phyloP scores from a whole-genome alignment of 768 basidiomycete genomes.

The Psilocybe tampanensis region DNA sequence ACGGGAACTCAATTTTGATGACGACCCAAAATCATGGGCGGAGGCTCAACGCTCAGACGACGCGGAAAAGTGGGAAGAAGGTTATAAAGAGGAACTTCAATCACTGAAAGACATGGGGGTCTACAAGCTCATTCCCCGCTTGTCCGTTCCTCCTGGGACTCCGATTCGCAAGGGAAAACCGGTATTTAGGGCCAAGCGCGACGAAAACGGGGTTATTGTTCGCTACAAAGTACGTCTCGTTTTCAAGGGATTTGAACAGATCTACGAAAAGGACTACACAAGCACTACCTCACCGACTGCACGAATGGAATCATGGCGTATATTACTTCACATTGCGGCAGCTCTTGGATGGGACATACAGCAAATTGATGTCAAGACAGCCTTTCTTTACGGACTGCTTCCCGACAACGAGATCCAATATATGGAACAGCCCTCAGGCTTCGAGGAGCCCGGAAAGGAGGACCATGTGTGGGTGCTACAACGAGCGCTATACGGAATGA shows the following conservation, averaged over 20 bases:
- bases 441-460: conserved; percentile 26
- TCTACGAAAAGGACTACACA: conserved; percentile 42
- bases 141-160: conserved; percentile 11
- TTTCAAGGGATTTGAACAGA: conserved; percentile 42
- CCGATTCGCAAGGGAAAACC: conserved; percentile 24
- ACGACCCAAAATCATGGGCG: conserved; percentile 14
- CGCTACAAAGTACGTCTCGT: conserved; percentile 42
- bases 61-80: conserved; percentile 17
- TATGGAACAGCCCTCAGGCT: conserved; percentile 40
- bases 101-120: conserved; percentile 26
- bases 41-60: conserved; percentile 28
- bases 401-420: conserved; percentile 30
- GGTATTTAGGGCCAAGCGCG: conserved; percentile 15
- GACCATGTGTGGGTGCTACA: conserved; percentile 25
- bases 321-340: conserved; percentile 38
- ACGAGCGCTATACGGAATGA: conserved; percentile 37
- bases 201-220: conserved; percentile 28
- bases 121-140: conserved; percentile 26
- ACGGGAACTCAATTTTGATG: background rate
- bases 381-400: conserved; percentile 37
- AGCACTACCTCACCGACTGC: conserved; percentile 43
- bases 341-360: conserved; percentile 33
- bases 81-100: conserved; percentile 24
- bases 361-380: conserved; percentile 43
- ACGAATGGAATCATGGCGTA: conserved; percentile 38